phyloP scores from a whole-genome alignment of 345 rosid species.

The Hibiscus mutabilis region DNA sequence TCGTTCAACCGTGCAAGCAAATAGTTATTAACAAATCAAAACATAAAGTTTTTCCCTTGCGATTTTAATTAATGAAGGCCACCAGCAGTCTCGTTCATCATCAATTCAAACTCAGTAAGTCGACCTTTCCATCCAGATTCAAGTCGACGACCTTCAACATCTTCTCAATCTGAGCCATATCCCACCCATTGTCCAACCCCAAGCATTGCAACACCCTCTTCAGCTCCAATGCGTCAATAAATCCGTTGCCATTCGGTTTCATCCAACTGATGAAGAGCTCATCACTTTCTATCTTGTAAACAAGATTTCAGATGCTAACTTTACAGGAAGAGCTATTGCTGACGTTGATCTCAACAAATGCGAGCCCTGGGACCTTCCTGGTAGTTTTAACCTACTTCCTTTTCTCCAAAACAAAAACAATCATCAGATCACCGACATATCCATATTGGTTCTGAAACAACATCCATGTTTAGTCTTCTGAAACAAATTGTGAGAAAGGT shows the following conservation, averaged over 20 bases:
- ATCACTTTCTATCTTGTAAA: too few relatives aligned
- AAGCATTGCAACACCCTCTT: conserved; percentile 46
- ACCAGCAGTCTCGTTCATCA: conserved; percentile 34
- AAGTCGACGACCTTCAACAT: conserved; percentile 45
- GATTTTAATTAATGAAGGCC: conserved; percentile 5
- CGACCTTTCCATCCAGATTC: conserved; percentile 46
- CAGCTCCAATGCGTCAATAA: conserved; percentile 44
- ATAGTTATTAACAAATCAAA: background rate
- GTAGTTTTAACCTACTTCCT: too few relatives aligned
- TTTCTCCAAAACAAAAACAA: background rate
- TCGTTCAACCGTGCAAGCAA: background rate
- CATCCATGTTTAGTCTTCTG: too few relatives aligned
- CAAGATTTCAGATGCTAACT: too few relatives aligned
- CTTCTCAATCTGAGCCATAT: conserved; percentile 31
- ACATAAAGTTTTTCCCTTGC: too few relatives aligned
- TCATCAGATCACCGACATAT: too few relatives aligned
- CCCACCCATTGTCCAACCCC: too few relatives aligned
- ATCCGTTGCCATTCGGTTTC: conserved; percentile 49
- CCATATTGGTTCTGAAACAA: background rate
- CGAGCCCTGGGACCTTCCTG: conserved; percentile 99
- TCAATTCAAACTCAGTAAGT: conserved; percentile 36
- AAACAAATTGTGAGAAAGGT: too few relatives aligned
- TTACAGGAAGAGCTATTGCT: too few relatives aligned
- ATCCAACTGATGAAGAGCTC: too few relatives aligned
- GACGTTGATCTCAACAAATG: conserved; percentile 98